Conservation (phyloP, 2,329 filamentous ascomycete genomes). For the Colletotrichum coccodes region DNA sequence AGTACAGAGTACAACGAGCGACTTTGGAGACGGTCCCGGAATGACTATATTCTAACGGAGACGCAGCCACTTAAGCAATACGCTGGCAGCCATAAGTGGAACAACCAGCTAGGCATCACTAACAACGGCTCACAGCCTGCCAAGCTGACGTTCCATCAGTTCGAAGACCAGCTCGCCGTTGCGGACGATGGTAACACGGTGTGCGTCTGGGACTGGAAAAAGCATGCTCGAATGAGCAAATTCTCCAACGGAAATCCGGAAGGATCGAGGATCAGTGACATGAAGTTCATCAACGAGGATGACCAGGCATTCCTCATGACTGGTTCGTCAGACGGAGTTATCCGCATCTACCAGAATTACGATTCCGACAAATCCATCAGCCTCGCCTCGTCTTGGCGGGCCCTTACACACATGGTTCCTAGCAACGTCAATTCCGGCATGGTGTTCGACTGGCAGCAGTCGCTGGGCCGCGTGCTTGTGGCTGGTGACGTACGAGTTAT, state of each 20-base stretch:
- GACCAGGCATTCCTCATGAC: conserved; percentile 95
- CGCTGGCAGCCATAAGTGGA: conserved; percentile 88
- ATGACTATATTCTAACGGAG: conserved; percentile 90
- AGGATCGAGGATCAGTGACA: conserved; percentile 91
- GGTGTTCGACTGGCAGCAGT: conserved; percentile 99
- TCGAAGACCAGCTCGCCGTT: conserved; percentile 94
- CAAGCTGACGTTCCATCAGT: conserved; percentile 97
- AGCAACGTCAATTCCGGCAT: conserved; percentile 95
- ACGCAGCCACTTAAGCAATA: conserved; percentile 94
- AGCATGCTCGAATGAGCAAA: conserved; percentile 76
- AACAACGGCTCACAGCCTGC: conserved; percentile 90
- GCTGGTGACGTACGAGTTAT: conserved; percentile 97
- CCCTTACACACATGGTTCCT: conserved; percentile 91
- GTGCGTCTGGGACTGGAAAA: conserved; percentile 93
- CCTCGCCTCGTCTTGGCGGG: conserved; percentile 90
- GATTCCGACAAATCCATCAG: conserved; percentile 81
- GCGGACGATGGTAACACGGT: conserved; percentile 94
- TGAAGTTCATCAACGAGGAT: conserved; percentile 98
- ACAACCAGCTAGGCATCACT: conserved; percentile 82
- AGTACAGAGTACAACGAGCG: conserved; percentile 96
- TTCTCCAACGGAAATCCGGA: conserved; percentile 96
- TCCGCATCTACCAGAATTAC: conserved; percentile 94
- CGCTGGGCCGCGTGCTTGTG: conserved; percentile 93
- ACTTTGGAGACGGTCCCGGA: conserved; percentile 90
- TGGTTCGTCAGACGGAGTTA: conserved; percentile 92